Evolutionary conservation across 148 eudicot species (phyloP).

Genomic region (Arctostaphylos glauca): DNA sequence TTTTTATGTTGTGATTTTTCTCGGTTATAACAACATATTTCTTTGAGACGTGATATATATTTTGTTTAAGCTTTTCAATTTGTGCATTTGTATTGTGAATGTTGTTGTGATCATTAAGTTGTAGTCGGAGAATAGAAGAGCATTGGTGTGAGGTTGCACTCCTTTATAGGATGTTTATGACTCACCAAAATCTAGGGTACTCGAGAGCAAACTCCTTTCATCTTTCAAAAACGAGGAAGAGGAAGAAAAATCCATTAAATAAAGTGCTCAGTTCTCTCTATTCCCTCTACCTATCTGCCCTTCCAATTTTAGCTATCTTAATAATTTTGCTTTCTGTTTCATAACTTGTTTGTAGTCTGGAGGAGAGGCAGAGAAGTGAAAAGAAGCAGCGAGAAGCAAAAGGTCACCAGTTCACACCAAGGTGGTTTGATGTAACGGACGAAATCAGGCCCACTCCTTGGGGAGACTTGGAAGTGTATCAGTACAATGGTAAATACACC

Average conservation of each 20-base stretch:
- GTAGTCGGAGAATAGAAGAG: neutral
- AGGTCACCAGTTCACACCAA: slow-evolving; percentile 56
- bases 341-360: slow-evolving; percentile 41
- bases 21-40: neutral
- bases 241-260: neutral
- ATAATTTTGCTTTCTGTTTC: neutral
- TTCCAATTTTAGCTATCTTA: slow-evolving; percentile 2
- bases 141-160: neutral
- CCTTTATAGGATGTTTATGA: neutral
- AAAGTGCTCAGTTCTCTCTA: neutral
- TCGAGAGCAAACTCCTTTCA: neutral
- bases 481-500: slow-evolving; percentile 61
- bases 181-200: slow-evolving; percentile 8
- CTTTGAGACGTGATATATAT: neutral
- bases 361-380: slow-evolving; percentile 86
- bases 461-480: slow-evolving; percentile 83
- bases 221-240: neutral
- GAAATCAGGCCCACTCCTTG: slow-evolving; percentile 77
- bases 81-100: neutral
- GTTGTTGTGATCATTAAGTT: neutral
- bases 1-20: neutral
- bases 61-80: neutral
- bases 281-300: neutral
- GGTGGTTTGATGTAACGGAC: slow-evolving; percentile 67
- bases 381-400: slow-evolving; percentile 68